These are phyloP conservation scores for Epichloe festucae DNA, from an alignment of 2,329 filamentous ascomycete genomes.

Conservation along the genomic window DNA sequence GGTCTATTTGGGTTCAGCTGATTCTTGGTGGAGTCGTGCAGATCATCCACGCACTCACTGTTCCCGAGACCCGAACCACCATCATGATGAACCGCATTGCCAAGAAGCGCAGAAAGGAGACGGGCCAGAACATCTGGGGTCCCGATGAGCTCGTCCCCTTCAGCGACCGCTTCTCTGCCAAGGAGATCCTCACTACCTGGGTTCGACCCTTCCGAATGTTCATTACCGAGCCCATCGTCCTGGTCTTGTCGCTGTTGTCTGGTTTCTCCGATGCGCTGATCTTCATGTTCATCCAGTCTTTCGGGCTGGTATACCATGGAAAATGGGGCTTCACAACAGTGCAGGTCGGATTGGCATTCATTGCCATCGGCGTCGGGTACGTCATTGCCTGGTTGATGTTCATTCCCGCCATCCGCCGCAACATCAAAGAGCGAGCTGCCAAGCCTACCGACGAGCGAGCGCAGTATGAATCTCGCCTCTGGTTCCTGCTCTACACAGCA, in stretches of 20 bases:
- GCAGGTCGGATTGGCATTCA: conserved; percentile 46
- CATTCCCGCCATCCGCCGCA: conserved; percentile 41
- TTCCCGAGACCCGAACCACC: conserved; percentile 67
- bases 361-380: conserved; percentile 56
- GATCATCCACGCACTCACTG: conserved; percentile 50
- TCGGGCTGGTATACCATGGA: conserved; percentile 46
- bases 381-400: conserved; percentile 47
- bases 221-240: conserved; percentile 60
- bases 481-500: conserved; percentile 49
- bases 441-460: conserved; percentile 43
- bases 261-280: conserved; percentile 65
- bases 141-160: conserved; percentile 57
- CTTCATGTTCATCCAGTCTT: conserved; percentile 67
- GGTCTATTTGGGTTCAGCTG: conserved; percentile 76
- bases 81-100: conserved; percentile 70
- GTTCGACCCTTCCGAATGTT: conserved; percentile 60
- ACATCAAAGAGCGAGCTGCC: conserved; percentile 35
- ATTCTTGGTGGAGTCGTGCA: conserved; percentile 64
- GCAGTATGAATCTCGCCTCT: conserved; percentile 56
- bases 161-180: conserved; percentile 42
- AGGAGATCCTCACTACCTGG: conserved; percentile 45
- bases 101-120: conserved; percentile 52
- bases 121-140: conserved; percentile 52
- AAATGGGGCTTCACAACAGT: conserved; percentile 52
- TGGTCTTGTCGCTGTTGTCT: conserved; percentile 54